Percentiles rank a stretch among this genome's conserved stretches.
These are phyloP conservation scores for Penicillium silybi DNA, from an alignment of 495 filamentous ascomycete species.

Conservation along the genomic window DNA sequence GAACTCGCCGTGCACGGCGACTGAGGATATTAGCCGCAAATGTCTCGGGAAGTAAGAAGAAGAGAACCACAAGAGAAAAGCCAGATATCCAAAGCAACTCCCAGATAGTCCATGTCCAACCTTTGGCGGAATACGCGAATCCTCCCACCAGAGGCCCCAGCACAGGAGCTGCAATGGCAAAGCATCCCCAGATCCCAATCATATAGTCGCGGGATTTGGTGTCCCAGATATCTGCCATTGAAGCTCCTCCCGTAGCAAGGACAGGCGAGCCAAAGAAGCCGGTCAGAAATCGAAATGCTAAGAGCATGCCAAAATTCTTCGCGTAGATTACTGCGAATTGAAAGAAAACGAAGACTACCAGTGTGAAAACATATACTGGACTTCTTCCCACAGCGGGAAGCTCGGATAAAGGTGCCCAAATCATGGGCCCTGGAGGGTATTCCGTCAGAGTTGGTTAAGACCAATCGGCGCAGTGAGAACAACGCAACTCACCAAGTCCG, in stretches of 20 bases:
- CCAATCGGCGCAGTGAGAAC: too few relatives aligned
- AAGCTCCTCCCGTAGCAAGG: slow-evolving; percentile 40
- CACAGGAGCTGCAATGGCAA: slow-evolving; percentile 37
- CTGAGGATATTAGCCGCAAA: slow-evolving; percentile 53
- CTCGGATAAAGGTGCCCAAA: slow-evolving; percentile 49
- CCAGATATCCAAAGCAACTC: slow-evolving; percentile 43
- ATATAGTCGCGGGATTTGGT: slow-evolving; percentile 28
- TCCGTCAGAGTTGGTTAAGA: too few relatives aligned
- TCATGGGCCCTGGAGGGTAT: slow-evolving; percentile 27
- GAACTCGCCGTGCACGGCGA: slow-evolving; percentile 48
- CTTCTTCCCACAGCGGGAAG: slow-evolving; percentile 48
- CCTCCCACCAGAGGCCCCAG: slow-evolving; percentile 43
- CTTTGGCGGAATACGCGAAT: slow-evolving; percentile 34
- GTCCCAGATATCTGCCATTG: slow-evolving; percentile 33
- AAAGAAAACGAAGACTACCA: slow-evolving; percentile 50
- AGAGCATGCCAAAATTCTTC: slow-evolving; percentile 47
- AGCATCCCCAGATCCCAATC: slow-evolving; percentile 31
- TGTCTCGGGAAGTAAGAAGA: slow-evolving; percentile 56
- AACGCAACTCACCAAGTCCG: slow-evolving; percentile 16
- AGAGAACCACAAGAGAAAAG: slow-evolving; percentile 43
- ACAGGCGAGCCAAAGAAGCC: slow-evolving; percentile 51
- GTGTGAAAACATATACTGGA: slow-evolving; percentile 44
- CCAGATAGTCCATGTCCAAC: slow-evolving; percentile 50
- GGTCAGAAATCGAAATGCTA: slow-evolving; percentile 52
- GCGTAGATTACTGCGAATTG: slow-evolving; percentile 44